Percentiles rank a stretch among this genome's conserved stretches.
These are phyloP conservation scores for Ilyonectria robusta DNA, from an alignment of 2,329 filamentous ascomycete species.

Conservation along the genomic window DNA sequence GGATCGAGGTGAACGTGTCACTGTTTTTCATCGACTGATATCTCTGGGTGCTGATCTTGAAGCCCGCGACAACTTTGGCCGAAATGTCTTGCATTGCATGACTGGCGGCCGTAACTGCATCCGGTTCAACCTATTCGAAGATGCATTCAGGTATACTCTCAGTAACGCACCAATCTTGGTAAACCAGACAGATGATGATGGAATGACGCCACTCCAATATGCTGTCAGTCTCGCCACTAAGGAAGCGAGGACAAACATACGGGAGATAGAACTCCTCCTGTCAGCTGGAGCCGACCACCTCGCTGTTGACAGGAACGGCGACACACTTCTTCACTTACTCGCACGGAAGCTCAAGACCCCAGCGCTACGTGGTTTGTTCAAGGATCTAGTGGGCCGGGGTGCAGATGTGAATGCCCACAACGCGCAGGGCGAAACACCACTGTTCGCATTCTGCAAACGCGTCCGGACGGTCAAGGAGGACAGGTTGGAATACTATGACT, in stretches of 20 bases:
- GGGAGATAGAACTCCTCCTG: constrained; percentile 35
- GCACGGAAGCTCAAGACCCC: constrained; percentile 14
- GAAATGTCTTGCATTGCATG: constrained; percentile 45
- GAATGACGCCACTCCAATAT: constrained; percentile 47
- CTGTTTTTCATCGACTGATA: constrained; percentile 39
- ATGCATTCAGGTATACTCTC: constrained; percentile 23
- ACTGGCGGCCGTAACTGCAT: neutral
- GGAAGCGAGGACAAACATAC: neutral
- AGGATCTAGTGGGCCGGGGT: constrained; percentile 29
- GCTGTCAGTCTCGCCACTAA: constrained; percentile 18
- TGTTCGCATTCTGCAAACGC: constrained; percentile 36
- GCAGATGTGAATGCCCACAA: constrained; percentile 47
- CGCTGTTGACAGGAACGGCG: constrained; percentile 29
- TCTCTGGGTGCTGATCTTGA: constrained; percentile 43
- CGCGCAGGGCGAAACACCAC: constrained; percentile 41
- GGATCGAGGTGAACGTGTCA: neutral
- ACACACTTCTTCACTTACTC: constrained; percentile 42
- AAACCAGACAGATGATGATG: constrained; percentile 36
- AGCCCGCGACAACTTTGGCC: constrained; percentile 39
- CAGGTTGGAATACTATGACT: neutral
- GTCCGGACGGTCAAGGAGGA: neutral
- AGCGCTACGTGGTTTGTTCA: constrained; percentile 30
- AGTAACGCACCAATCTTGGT: constrained; percentile 25
- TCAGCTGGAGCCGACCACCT: constrained; percentile 40
- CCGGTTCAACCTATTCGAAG: neutral